These are phyloP conservation scores for Friedmanniomyces simplex DNA, from an alignment of 495 filamentous ascomycete species.

Conservation along the genomic window DNA sequence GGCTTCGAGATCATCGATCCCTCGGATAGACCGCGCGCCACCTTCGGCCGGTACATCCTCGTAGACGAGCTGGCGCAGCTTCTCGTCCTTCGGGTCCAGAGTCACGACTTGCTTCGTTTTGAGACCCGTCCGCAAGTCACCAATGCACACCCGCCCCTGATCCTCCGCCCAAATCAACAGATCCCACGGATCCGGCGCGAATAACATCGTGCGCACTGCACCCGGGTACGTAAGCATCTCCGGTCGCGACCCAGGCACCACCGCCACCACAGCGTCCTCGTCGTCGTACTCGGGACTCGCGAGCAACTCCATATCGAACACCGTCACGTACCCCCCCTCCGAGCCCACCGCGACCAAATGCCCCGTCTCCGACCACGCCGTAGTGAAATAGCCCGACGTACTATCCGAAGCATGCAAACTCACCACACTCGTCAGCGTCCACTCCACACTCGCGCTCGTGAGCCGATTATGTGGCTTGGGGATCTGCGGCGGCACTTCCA, in stretches of 20 bases:
- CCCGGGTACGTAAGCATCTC: constrained; percentile 38
- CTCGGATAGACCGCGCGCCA: constrained; percentile 22
- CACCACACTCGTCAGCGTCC: constrained; percentile 23
- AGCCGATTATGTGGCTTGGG: constrained; percentile 22
- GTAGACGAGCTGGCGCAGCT: constrained; percentile 33
- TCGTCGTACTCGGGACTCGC: constrained; percentile 28
- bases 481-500: constrained; percentile 12
- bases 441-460: constrained; percentile 20
- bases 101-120: constrained; percentile 61
- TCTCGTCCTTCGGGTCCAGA: constrained; percentile 47
- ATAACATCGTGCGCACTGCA: constrained; percentile 82
- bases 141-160: constrained; percentile 69
- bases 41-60: constrained; percentile 35
- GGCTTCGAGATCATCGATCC: constrained; percentile 27
- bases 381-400: constrained; percentile 49
- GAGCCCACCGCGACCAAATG: constrained; percentile 59
- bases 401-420: constrained; percentile 21
- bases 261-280: constrained; percentile 36
- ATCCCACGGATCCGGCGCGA: constrained; percentile 82
- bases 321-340: constrained; percentile 58
- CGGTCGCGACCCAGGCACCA: constrained; percentile 37
- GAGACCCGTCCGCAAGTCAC: constrained; percentile 71
- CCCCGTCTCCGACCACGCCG: constrained; percentile 61
- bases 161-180: constrained; percentile 91
- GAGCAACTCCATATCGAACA: constrained; percentile 51